Conservation (phyloP, 805 yeast genomes). For the Kodamaea fukazawae region DNA sequence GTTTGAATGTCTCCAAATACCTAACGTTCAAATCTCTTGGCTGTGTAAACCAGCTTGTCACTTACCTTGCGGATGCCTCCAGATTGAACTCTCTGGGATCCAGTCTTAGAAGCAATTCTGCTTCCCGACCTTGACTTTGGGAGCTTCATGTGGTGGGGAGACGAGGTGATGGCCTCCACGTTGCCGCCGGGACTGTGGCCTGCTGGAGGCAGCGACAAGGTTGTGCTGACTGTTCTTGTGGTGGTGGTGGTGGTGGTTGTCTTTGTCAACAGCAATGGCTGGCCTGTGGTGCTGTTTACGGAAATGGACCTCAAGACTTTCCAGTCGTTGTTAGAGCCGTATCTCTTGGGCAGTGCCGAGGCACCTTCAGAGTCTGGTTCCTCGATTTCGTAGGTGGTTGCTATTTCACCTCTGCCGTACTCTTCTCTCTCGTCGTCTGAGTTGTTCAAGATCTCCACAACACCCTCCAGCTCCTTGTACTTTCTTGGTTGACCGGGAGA, state of each 20-base stretch:
- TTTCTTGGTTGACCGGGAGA: slow-evolving; percentile 98
- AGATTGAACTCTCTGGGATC: slow-evolving; percentile 10
- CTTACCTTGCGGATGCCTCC: slow-evolving; percentile 25
- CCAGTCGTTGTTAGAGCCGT: slow-evolving; percentile 28
- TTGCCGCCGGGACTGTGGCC: neutral
- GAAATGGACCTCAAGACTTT: slow-evolving; percentile 40
- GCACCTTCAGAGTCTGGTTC: slow-evolving; percentile 15
- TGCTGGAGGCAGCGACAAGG: slow-evolving; percentile 33
- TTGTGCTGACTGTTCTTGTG: slow-evolving; percentile 47
- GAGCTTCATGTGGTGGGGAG: slow-evolving; percentile 16
- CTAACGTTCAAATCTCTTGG: slow-evolving; percentile 2
- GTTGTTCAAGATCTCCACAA: slow-evolving; percentile 42
- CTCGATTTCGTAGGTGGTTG: slow-evolving; percentile 7
- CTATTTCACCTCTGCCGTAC: slow-evolving; percentile 6
- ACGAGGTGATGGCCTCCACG: neutral
- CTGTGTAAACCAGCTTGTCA: slow-evolving; percentile 9
- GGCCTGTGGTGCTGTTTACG: slow-evolving; percentile 26
- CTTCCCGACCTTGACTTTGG: slow-evolving; percentile 25
- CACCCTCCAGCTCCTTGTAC: slow-evolving; percentile 32
- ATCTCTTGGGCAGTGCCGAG: slow-evolving; percentile 24
- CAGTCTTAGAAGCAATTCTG: slow-evolving; percentile 16
- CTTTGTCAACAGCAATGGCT: slow-evolving; percentile 39
- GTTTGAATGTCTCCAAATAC: no score
- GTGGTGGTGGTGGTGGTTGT: slow-evolving; percentile 45
- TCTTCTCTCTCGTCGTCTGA: slow-evolving; percentile 41